phyloP scores from a whole-genome alignment of 805 yeast species.

The Priceomyces castillae region DNA sequence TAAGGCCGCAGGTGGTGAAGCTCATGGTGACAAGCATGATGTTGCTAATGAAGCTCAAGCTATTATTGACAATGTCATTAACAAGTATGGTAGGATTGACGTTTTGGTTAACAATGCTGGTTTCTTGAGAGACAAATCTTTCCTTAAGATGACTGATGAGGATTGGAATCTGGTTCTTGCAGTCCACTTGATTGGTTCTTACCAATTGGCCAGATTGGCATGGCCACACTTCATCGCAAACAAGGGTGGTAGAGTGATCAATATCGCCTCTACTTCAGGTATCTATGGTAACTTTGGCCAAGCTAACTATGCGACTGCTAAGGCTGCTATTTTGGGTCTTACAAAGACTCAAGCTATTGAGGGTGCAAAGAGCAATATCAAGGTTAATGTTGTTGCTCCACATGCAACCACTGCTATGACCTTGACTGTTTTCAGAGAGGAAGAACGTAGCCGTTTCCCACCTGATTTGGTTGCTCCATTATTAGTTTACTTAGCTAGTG shows the following conservation, averaged over 20 bases:
- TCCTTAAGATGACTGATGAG: conserved; percentile 74
- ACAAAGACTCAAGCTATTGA: conserved; percentile 86
- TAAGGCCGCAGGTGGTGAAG: conserved; percentile 66
- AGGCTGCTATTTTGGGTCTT: conserved; percentile 82
- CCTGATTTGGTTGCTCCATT: conserved; percentile 91
- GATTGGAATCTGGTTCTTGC: conserved; percentile 81
- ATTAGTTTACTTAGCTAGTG: conserved; percentile 74
- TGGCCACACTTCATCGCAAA: conserved; percentile 88
- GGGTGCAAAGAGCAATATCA: conserved; percentile 76
- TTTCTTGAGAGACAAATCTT: conserved; percentile 84
- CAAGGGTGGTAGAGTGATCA: conserved; percentile 76
- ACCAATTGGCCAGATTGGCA: conserved; percentile 76
- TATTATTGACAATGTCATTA: conserved; percentile 74
- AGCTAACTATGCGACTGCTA: conserved; percentile 93
- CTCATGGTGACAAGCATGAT: conserved; percentile 80
- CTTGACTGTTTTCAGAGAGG: conserved; percentile 73
- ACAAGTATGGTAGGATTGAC: conserved; percentile 79
- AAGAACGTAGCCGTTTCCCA: conserved; percentile 78
- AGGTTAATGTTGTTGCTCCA: conserved; percentile 86
- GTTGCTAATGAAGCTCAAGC: conserved; percentile 72
- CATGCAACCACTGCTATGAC: conserved; percentile 99
- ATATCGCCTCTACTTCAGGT: conserved; percentile 94
- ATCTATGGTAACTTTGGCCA: conserved; percentile 98
- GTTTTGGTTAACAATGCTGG: conserved; percentile 92
- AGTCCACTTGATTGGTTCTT: conserved; percentile 83